A percentile compares a stretch with the other conserved stretches of the same genome.
Evolutionary conservation across 129 eudicot species (phyloP).

Genomic region (Flaveria trinervia): DNA sequence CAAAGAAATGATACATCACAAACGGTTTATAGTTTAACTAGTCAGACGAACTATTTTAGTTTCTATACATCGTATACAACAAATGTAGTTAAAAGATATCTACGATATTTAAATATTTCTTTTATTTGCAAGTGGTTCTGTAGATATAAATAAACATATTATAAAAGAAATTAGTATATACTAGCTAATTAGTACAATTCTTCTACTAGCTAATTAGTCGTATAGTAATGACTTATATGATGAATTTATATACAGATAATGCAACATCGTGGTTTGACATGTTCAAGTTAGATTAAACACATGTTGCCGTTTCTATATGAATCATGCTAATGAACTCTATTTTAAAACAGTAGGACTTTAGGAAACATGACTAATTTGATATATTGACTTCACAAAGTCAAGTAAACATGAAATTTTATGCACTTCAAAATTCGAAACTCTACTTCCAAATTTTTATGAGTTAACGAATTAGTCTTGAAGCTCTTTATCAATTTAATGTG

Average conservation of each 20-base stretch:
- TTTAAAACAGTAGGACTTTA: conserved; percentile 24
- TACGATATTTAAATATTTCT: too few relatives aligned
- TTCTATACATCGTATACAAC: too few relatives aligned
- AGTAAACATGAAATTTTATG: background rate
- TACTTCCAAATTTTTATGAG: background rate
- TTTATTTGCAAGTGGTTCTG: too few relatives aligned
- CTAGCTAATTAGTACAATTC: too few relatives aligned
- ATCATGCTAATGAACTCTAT: background rate
- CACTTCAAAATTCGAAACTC: conserved; percentile 7
- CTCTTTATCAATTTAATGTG: background rate
- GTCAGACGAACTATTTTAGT: too few relatives aligned
- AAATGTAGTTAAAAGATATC: too few relatives aligned
- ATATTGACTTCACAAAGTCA: conserved; percentile 15
- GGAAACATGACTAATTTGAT: background rate
- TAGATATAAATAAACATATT: too few relatives aligned
- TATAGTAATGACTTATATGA: background rate
- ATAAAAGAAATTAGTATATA: too few relatives aligned
- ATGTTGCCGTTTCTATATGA: background rate
- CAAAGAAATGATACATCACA: too few relatives aligned
- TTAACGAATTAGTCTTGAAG: background rate
- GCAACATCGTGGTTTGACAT: background rate
- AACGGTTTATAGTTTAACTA: too few relatives aligned
- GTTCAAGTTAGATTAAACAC: background rate
- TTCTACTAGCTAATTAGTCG: background rate
- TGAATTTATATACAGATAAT: conserved; percentile 6